Percentiles rank a stretch among this genome's conserved stretches.
phyloP scores from a whole-genome alignment of 1,139 yeast species.

The Keqinozyma sinolaborantium region DNA sequence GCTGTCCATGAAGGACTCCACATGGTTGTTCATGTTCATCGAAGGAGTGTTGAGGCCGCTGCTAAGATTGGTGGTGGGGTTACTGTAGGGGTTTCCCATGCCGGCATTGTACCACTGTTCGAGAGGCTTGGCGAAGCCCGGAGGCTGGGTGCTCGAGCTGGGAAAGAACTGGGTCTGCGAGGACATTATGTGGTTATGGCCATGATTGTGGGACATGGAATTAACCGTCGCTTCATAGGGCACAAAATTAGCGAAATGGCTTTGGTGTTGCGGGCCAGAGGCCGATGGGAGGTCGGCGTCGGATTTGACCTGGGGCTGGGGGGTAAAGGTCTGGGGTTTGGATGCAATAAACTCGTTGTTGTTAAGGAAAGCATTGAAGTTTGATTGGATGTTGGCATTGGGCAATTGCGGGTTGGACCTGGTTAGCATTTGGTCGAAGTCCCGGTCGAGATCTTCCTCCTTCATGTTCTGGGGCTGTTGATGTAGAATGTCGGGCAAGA shows the following conservation, averaged over 20 bases:
- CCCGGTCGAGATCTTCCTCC: slow-evolving; percentile 2
- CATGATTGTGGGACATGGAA: slow-evolving; percentile 6
- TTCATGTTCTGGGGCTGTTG: slow-evolving; percentile 9
- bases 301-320: no score
- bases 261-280: no score
- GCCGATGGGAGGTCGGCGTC: no score
- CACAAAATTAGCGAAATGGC: slow-evolving; percentile 15
- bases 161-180: slow-evolving; percentile 8
- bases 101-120: slow-evolving; percentile 6
- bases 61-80: slow-evolving; percentile 1
- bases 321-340: slow-evolving; percentile 5
- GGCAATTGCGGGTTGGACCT: neutral
- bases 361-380: slow-evolving; percentile 19
- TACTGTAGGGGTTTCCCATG: no score
- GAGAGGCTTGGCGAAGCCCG: slow-evolving; percentile 5
- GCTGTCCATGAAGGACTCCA: neutral
- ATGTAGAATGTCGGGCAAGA: slow-evolving; percentile 40
- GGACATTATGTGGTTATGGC: slow-evolving; percentile 10
- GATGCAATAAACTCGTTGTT: slow-evolving; percentile 20
- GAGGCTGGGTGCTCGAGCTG: slow-evolving; percentile 7
- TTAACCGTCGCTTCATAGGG: slow-evolving; percentile 13
- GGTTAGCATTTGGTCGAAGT: slow-evolving; percentile 2
- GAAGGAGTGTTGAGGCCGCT: neutral
- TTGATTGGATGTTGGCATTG: slow-evolving; percentile 8
- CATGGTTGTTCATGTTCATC: neutral